phyloP scores from a whole-genome alignment of 1,139 yeast genomes.

The Taphrina betulina region DNA sequence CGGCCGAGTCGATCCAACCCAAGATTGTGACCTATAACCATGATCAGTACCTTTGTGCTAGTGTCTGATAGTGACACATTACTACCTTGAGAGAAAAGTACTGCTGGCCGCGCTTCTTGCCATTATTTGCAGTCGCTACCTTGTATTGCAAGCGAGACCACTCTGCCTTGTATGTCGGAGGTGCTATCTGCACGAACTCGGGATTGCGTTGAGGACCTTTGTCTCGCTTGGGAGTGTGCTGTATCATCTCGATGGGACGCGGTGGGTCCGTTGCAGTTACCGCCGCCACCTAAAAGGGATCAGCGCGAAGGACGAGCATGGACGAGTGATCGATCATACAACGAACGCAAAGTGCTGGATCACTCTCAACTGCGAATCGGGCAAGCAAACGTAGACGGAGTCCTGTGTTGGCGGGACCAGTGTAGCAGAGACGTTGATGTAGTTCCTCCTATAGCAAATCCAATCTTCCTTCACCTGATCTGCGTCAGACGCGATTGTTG shows the following conservation, averaged over 20 bases:
- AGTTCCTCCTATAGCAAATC: conserved; percentile 20
- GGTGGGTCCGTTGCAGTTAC: conserved; percentile 28
- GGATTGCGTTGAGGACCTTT: conserved; percentile 33
- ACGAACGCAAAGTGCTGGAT: conserved; percentile 4
- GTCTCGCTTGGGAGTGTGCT: conserved; percentile 33
- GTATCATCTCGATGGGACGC: conserved; percentile 24
- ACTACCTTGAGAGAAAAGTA: conserved; percentile 27
- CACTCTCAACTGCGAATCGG: not conserved
- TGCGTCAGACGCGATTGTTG: not conserved
- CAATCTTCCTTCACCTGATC: conserved; percentile 22
- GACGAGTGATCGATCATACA: too few relatives aligned
- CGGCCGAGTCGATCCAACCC: conserved; percentile 12
- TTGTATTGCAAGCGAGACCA: conserved; percentile 31
- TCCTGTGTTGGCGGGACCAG: not conserved
- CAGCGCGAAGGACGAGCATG: too few relatives aligned
- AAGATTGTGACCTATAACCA: not conserved
- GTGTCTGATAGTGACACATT: too few relatives aligned
- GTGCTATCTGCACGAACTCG: conserved; percentile 12
- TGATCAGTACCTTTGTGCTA: too few relatives aligned
- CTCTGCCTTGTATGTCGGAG: not conserved
- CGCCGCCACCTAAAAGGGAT: not conserved
- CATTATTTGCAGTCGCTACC: conserved; percentile 32
- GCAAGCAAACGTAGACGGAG: not conserved
- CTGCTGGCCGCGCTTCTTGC: conserved; percentile 31
- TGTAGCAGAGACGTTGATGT: conserved; percentile 10